Evolutionary conservation across 2,329 filamentous ascomycete species (phyloP).

Genomic region (Fusarium sp.): DNA sequence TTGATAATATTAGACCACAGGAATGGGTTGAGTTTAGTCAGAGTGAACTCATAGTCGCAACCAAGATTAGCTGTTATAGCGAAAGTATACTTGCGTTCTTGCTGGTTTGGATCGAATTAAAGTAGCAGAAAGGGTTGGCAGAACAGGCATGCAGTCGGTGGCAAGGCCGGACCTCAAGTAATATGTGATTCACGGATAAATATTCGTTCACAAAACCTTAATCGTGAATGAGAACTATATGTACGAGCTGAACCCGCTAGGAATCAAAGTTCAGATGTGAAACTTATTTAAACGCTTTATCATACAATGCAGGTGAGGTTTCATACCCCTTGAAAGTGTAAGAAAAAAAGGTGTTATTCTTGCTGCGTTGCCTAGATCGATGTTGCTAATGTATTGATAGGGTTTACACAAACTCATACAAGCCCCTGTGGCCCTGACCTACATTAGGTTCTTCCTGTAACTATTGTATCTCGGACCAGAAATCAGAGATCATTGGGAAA

Average conservation of each 20-base stretch:
- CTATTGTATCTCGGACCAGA: background rate
- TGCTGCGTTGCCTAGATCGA: background rate
- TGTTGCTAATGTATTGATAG: background rate
- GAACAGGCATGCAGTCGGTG: too few species aligned
- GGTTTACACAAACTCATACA: accelerated
- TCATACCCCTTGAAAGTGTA: background rate
- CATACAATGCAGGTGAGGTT: background rate
- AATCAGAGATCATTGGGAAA: background rate
- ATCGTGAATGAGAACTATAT: too few species aligned
- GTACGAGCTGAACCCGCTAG: too few species aligned
- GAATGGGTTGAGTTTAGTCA: background rate
- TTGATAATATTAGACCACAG: background rate
- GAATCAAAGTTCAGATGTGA: background rate
- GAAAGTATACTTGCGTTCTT: background rate
- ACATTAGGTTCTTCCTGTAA: background rate
- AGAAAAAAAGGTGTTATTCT: background rate
- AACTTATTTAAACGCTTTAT: background rate
- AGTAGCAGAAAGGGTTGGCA: accelerated
- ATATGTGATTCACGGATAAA: accelerated
- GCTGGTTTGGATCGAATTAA: background rate
- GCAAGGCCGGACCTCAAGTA: background rate
- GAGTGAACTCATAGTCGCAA: background rate
- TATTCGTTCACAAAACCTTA: too few species aligned
- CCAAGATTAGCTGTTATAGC: too few species aligned
- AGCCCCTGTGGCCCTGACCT: background rate